phyloP scores from a whole-genome alignment of 1,284 basidiomycete genomes.

The Jaminaea rosea region DNA sequence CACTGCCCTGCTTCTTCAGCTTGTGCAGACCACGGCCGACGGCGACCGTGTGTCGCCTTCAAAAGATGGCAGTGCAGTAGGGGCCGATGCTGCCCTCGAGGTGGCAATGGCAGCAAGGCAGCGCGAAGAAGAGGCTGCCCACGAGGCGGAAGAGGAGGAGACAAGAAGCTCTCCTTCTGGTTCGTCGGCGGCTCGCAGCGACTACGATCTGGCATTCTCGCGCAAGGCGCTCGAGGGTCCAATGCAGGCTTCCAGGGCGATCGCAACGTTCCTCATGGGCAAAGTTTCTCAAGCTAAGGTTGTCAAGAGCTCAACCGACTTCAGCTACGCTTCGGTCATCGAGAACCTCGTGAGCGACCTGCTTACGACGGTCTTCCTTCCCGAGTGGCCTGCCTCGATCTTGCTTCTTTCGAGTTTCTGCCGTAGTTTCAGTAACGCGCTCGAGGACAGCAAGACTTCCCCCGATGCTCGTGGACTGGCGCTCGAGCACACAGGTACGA shows the following conservation, averaged over 20 bases:
- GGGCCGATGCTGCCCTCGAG: not conserved
- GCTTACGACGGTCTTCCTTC: slow-evolving; percentile 78
- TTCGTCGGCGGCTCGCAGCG: not conserved
- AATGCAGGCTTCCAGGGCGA: slow-evolving; percentile 54
- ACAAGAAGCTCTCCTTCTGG: not conserved
- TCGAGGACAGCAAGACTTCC: slow-evolving; percentile 64
- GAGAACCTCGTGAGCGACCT: slow-evolving; percentile 82
- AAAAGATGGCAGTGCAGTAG: too few species aligned
- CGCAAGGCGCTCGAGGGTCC: slow-evolving; percentile 25
- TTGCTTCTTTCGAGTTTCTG: slow-evolving; percentile 53
- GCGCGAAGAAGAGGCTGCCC: not conserved
- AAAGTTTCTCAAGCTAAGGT: slow-evolving; percentile 16
- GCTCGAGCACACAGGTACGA: slow-evolving; percentile 83
- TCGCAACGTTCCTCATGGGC: slow-evolving; percentile 74
- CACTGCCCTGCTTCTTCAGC: slow-evolving; percentile 80
- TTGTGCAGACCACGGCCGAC: slow-evolving; percentile 71
- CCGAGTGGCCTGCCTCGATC: slow-evolving; percentile 90
- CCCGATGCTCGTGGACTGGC: slow-evolving; percentile 62
- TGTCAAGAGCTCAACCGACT: slow-evolving; percentile 25
- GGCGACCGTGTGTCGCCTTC: slow-evolving; percentile 1
- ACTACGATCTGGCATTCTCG: slow-evolving; percentile 17
- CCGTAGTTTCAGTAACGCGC: slow-evolving; percentile 17
- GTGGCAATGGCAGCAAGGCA: not conserved
- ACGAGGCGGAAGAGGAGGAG: not conserved
- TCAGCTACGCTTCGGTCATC: slow-evolving; percentile 68